Evolutionary conservation across 805 yeast genomes (phyloP), one percentile per base, ranked within the genome.

Genomic region (Candida piceae): DNA sequence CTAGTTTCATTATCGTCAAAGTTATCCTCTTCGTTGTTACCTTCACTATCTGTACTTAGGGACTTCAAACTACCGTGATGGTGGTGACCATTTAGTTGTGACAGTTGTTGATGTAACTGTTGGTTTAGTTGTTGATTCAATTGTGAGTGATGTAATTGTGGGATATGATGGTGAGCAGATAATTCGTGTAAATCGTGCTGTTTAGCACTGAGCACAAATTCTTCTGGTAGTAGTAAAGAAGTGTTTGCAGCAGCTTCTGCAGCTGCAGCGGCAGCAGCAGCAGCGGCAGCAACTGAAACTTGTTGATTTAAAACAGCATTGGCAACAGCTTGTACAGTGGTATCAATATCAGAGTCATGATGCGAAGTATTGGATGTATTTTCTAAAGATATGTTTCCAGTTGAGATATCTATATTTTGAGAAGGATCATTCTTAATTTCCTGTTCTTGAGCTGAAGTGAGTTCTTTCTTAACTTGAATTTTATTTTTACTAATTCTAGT

Each of bases 31-130:
- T 35, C 39, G 16, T 41, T 41, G 24, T 13, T 11, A 31, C 16
- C 30, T 16, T 16, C 19, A 7, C 26, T 34, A 10, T 25, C 13
- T 5, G 44, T 26, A 22, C 19, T 32, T 15, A 32, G 15, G 4
- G 31, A 20, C 5, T 21, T 6, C 9, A 21, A 15, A 9, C 10
- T 28, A 16, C 22, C 23, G 20, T 11, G 32, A 26, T n/a, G 26
- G 4, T 7, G 10, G 31, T 20, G 2, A 13, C 31, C 32, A 17
- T 32, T 28, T 16, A 41, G 24, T 24, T 48, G 51, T 34, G 46
- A 52, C 28, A 51, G 29, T 19, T 56, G 58, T 31, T 55, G 60
- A 29, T 50, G 54, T 26, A 57, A 42, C 34, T 57, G 62, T 30
- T 53, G 60, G 31, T 57, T 55, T 15, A 57, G 39, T 34, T 56